Evolutionary conservation across 305 asterid species (phyloP).

Genomic region (Fraxinus nigra): DNA sequence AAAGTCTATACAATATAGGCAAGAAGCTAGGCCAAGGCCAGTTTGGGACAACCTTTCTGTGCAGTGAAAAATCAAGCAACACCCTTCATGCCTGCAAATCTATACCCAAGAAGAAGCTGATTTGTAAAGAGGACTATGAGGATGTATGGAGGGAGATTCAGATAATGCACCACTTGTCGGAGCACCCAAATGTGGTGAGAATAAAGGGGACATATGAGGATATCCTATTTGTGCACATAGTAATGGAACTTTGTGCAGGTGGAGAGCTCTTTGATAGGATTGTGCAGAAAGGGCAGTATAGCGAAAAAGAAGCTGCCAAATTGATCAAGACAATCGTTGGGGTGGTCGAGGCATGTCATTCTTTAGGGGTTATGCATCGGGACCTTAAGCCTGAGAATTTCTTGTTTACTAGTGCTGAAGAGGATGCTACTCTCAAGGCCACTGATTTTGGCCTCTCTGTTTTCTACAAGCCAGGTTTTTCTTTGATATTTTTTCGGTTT

Average conservation of each 20-base stretch:
- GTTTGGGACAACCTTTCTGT: conserved; percentile 75
- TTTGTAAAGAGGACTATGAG: conserved; percentile 76
- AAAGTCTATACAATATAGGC: conserved; percentile 61
- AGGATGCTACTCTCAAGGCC: conserved; percentile 85
- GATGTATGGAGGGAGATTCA: conserved; percentile 97
- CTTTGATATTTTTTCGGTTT: not conserved
- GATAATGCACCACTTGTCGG: conserved; percentile 93
- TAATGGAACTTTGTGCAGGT: conserved; percentile 91
- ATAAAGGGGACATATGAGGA: conserved; percentile 92
- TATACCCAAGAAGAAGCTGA: conserved; percentile 81
- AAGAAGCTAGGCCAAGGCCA: conserved; percentile 87
- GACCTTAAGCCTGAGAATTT: conserved; percentile 95
- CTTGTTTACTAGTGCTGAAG: conserved; percentile 63
- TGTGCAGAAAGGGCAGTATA: conserved; percentile 83
- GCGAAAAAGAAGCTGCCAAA: conserved; percentile 84
- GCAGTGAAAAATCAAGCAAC: conserved; percentile 66
- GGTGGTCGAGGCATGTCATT: conserved; percentile 88
- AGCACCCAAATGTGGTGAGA: conserved; percentile 86
- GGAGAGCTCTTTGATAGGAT: conserved; percentile 95
- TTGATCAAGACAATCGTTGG: conserved; percentile 80
- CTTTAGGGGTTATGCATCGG: conserved; percentile 88
- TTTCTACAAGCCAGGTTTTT: conserved; percentile 80
- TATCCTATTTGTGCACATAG: conserved; percentile 67
- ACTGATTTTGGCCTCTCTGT: conserved; percentile 96
- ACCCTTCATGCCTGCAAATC: conserved; percentile 78